Conservation (phyloP, 805 yeast genomes). For the Torulaspora microellipsoides region DNA sequence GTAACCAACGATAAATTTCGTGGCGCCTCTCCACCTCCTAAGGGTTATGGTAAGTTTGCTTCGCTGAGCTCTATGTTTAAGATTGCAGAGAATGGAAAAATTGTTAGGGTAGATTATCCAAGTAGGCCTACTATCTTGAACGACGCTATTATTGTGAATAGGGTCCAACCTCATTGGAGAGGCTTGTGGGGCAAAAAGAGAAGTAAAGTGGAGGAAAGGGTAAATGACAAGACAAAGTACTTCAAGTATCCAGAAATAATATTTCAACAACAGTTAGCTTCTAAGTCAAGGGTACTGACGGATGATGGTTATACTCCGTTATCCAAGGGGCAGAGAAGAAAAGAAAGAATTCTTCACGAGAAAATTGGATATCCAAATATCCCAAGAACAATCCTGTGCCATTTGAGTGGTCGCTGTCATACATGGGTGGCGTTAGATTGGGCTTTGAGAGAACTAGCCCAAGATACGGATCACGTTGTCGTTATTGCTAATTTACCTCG, state of each 20-base stretch:
- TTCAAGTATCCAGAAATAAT: slow-evolving; percentile 24
- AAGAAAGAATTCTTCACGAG: slow-evolving; percentile 18
- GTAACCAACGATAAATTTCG: slow-evolving; percentile 5
- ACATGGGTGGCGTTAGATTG: slow-evolving; percentile 84
- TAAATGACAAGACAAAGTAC: slow-evolving; percentile 14
- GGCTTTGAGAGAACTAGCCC: slow-evolving; percentile 49
- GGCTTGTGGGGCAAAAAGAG: slow-evolving; percentile 21
- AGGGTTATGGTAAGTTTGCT: slow-evolving; percentile 4
- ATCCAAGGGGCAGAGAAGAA: slow-evolving; percentile 25
- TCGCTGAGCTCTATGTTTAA: slow-evolving; percentile 17
- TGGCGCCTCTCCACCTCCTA: slow-evolving; percentile 14
- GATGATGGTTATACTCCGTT: slow-evolving; percentile 24
- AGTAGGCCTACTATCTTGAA: slow-evolving; percentile 30
- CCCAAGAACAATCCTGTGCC: slow-evolving; percentile 53
- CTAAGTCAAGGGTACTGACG: slow-evolving; percentile 4
- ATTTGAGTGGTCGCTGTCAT: slow-evolving; percentile 65
- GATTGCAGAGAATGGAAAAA: slow-evolving; percentile 29
- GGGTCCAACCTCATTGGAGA: slow-evolving; percentile 22
- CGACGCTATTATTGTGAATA: slow-evolving; percentile 31
- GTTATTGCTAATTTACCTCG: slow-evolving; percentile 45
- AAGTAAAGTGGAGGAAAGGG: slow-evolving; percentile 16
- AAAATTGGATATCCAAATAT: slow-evolving; percentile 24
- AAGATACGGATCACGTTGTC: slow-evolving; percentile 63
- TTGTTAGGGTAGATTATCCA: slow-evolving; percentile 35
- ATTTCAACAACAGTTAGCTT: slow-evolving; percentile 11